Evolutionary conservation across 345 rosid genomes (phyloP).

Genomic region (Pelargonium nanum): DNA sequence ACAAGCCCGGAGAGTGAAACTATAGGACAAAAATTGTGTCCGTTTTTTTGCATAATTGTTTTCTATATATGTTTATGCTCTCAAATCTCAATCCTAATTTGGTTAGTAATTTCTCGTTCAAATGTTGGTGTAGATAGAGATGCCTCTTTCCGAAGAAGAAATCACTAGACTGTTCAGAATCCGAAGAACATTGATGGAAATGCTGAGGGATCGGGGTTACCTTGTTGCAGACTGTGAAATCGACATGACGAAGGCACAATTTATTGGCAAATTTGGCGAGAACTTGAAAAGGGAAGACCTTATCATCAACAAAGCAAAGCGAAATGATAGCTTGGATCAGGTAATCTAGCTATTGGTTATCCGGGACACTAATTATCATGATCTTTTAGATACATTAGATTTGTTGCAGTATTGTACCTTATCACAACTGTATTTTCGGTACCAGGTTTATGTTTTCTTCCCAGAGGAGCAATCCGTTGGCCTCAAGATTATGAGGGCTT

Average conservation of each 20-base stretch:
- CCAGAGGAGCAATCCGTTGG: constrained; percentile 83
- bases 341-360: constrained; percentile 18
- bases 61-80: too few relatives aligned
- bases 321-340: constrained; percentile 52
- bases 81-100: background rate
- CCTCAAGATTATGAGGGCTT: constrained; percentile 84
- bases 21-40: too few relatives aligned
- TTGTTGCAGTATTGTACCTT: background rate
- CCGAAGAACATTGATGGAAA: constrained; percentile 66
- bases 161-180: constrained; percentile 52
- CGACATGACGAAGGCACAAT: constrained; percentile 36
- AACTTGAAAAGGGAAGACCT: constrained; percentile 88
- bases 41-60: too few relatives aligned
- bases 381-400: background rate
- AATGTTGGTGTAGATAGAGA: constrained; percentile 13
- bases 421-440: background rate
- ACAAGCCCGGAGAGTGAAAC: too few relatives aligned
- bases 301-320: constrained; percentile 47
- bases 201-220: constrained; percentile 71
- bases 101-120: background rate
- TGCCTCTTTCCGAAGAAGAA: constrained; percentile 60
- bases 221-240: constrained; percentile 56
- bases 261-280: constrained; percentile 50
- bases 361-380: background rate
- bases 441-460: constrained; percentile 73